Percentiles rank a stretch among this genome's conserved stretches.
phyloP scores from a whole-genome alignment of 495 filamentous ascomycete genomes.

The Terfezia claveryi region DNA sequence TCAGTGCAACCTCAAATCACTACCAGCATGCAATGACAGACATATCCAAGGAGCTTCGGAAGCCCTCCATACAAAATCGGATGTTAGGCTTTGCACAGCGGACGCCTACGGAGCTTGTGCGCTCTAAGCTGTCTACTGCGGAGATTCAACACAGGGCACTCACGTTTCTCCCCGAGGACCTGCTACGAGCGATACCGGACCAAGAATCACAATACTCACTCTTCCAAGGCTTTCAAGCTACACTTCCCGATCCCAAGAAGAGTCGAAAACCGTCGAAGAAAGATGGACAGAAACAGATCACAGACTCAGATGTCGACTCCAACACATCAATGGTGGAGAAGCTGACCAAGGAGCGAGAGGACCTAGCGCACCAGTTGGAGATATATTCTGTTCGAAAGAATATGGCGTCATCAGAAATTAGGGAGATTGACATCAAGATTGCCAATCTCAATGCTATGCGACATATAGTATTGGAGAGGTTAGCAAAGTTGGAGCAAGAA shows the following conservation, averaged over 20 bases:
- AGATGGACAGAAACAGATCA: constrained; percentile 50
- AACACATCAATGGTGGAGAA: constrained; percentile 31
- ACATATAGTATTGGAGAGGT: constrained; percentile 70
- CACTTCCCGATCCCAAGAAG: constrained; percentile 47
- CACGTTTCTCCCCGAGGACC: constrained; percentile 71
- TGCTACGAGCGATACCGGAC: constrained; percentile 71
- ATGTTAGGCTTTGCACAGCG: constrained; percentile 77
- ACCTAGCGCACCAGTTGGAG: constrained; percentile 61
- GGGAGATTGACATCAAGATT: constrained; percentile 92
- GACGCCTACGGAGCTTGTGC: constrained; percentile 73
- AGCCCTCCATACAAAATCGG: constrained; percentile 62
- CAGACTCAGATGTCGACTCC: constrained; percentile 27
- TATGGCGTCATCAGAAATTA: constrained; percentile 90
- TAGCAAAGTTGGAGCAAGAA: constrained; percentile 79
- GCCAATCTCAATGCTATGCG: constrained; percentile 85
- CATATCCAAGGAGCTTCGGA: constrained; percentile 66
- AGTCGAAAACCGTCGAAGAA: constrained; percentile 37
- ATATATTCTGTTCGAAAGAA: constrained; percentile 87
- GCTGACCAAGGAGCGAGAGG: constrained; percentile 54
- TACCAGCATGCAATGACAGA: constrained; percentile 77
- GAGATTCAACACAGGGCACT: constrained; percentile 93
- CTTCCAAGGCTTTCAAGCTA: constrained; percentile 91
- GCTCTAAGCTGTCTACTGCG: constrained; percentile 68
- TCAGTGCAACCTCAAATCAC: constrained; percentile 27
- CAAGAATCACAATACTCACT: constrained; percentile 67